Conservation (phyloP, 2,329 filamentous ascomycete species). For the Fusarium tanahbumbuense region DNA sequence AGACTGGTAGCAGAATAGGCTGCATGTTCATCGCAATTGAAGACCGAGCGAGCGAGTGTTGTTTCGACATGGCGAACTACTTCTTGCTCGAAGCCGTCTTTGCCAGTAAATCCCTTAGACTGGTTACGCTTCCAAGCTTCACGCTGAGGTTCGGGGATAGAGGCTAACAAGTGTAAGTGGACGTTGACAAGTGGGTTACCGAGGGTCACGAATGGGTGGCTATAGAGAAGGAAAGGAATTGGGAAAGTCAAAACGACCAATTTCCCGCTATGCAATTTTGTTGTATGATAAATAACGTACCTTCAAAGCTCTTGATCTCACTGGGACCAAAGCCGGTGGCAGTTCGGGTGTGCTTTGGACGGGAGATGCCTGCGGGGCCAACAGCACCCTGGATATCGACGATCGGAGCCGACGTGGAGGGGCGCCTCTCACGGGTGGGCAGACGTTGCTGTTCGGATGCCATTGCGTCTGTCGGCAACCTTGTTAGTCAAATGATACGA, state of each 20-base stretch:
- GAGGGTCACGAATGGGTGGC: not conserved
- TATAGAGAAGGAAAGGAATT: not conserved
- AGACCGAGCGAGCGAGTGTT: slow-evolving; percentile 92
- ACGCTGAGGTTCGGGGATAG: slow-evolving; percentile 88
- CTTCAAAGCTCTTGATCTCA: slow-evolving; percentile 95
- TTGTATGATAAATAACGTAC: slow-evolving; percentile 57
- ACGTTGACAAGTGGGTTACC: not conserved
- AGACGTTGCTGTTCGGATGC: slow-evolving; percentile 53
- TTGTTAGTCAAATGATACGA: slow-evolving; percentile 33
- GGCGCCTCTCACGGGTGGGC: slow-evolving; percentile 78
- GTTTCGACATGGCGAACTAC: slow-evolving; percentile 96
- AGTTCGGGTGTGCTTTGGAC: slow-evolving; percentile 98
- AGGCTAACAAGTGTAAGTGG: slow-evolving; percentile 58
- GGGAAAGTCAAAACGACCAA: not conserved
- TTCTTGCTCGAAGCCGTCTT: slow-evolving; percentile 88
- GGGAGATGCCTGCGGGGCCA: slow-evolving; percentile 83
- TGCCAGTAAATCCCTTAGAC: slow-evolving; percentile 76
- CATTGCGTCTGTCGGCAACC: slow-evolving; percentile 44
- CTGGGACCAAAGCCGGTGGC: slow-evolving; percentile 89
- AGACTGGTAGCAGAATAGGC: slow-evolving; percentile 92
- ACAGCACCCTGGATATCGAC: slow-evolving; percentile 88
- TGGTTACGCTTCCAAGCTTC: slow-evolving; percentile 78
- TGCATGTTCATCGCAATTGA: slow-evolving; percentile 96
- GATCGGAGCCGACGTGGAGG: slow-evolving; percentile 84
- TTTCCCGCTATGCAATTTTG: not conserved